Conservation (phyloP, 495 filamentous ascomycete species). For the Neurospora tetrasperma region DNA sequence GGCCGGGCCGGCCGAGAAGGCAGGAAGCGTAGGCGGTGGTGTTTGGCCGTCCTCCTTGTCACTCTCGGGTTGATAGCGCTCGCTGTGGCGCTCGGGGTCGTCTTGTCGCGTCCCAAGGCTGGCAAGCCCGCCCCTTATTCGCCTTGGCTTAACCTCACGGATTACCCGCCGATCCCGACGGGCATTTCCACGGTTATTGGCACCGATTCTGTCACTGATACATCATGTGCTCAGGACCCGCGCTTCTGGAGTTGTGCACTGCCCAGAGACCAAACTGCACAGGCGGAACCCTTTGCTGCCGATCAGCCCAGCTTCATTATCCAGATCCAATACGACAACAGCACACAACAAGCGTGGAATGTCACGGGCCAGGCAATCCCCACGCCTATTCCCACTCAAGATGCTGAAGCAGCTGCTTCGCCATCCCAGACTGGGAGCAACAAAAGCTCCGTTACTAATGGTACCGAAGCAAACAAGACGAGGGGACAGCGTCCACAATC, state of each 20-base stretch:
- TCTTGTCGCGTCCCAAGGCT: conserved; percentile 42
- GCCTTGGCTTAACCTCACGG: conserved; percentile 71
- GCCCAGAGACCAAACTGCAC: conserved; percentile 61
- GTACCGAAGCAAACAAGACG: neutral
- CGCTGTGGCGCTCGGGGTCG: conserved; percentile 48
- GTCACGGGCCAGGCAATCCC: conserved; percentile 23
- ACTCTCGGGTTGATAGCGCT: conserved; percentile 51
- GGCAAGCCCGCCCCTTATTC: conserved; percentile 24
- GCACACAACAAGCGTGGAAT: conserved; percentile 41
- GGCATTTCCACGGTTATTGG: conserved; percentile 67
- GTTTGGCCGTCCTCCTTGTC: conserved; percentile 40
- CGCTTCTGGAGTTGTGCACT: conserved; percentile 76
- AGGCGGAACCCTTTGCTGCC: conserved; percentile 47
- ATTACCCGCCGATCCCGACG: conserved; percentile 76
- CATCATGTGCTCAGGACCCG: conserved; percentile 55
- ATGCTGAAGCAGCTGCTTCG: conserved; percentile 2
- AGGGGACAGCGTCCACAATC: neutral
- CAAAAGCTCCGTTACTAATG: conserved; percentile 11
- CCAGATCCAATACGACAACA: conserved; percentile 71
- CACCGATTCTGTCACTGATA: conserved; percentile 45
- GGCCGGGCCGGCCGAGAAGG: conserved; percentile 53
- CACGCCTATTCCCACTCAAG: conserved; percentile 8
- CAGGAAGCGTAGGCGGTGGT: conserved; percentile 52
- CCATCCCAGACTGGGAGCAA: conserved; percentile 20
- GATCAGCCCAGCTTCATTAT: conserved; percentile 68